phyloP scores from a whole-genome alignment of 1,139 yeast species.

The Saccharomyces uvarum region DNA sequence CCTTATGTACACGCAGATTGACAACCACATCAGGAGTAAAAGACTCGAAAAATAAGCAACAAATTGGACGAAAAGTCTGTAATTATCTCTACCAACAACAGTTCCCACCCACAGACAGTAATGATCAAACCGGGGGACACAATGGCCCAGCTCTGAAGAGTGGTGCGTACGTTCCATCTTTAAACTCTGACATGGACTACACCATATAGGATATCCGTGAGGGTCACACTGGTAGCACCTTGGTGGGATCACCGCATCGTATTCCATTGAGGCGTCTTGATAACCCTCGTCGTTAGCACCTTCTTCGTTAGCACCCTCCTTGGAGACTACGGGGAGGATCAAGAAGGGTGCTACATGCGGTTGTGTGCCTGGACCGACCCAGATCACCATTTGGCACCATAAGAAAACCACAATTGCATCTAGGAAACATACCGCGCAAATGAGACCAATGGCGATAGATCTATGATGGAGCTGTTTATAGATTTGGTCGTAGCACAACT shows the following conservation, averaged over 20 bases:
- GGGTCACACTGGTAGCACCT: constrained; percentile 48
- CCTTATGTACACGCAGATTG: constrained; percentile 29
- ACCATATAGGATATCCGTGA: constrained; percentile 57
- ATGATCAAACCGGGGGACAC: constrained; percentile 59
- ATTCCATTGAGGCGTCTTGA: not conserved
- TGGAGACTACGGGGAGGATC: constrained; percentile 7
- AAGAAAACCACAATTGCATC: constrained; percentile 11
- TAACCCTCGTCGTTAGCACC: not conserved
- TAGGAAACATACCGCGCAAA: constrained; percentile 13
- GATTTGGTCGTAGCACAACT: constrained; percentile 22
- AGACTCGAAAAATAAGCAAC: constrained; percentile 34
- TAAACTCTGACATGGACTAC: constrained; percentile 46
- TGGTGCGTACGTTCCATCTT: constrained; percentile 52
- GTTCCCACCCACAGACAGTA: constrained; percentile 58
- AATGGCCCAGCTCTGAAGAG: constrained; percentile 39
- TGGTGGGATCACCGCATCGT: constrained; percentile 35
- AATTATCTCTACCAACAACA: constrained; percentile 51
- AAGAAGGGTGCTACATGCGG: constrained; percentile 23
- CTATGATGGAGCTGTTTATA: constrained; percentile 11
- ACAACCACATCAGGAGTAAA: constrained; percentile 31
- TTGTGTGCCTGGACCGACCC: constrained; percentile 25
- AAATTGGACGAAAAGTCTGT: constrained; percentile 45
- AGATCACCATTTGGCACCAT: constrained; percentile 20
- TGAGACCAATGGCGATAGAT: constrained; percentile 22
- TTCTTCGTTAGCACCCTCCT: constrained; percentile 1